phyloP scores from a whole-genome alignment of 129 eudicot species.

The Deinandra increscens region DNA sequence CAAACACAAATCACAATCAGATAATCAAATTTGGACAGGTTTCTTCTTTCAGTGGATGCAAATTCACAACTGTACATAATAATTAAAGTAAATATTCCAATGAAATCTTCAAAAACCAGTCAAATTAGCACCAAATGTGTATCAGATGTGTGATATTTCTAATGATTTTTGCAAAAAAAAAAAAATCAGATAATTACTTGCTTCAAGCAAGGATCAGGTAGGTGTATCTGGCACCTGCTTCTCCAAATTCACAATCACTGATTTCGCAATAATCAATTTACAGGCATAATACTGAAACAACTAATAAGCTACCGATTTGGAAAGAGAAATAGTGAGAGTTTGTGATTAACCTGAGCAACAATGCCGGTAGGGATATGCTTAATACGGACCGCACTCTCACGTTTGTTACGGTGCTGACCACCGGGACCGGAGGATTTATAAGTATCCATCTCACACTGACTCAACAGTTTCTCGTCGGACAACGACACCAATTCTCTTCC shows the following conservation, averaged over 20 bases:
- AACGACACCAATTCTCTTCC: slow-evolving; percentile 52
- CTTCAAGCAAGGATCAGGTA: too few relatives aligned
- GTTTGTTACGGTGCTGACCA: slow-evolving; percentile 89
- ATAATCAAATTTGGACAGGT: neutral
- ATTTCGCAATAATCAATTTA: neutral
- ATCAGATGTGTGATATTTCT: too few relatives aligned
- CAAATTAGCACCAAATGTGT: neutral
- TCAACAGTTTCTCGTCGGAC: slow-evolving; percentile 72
- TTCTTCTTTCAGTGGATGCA: neutral
- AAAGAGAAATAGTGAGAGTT: neutral
- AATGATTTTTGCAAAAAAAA: too few relatives aligned
- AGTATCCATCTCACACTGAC: slow-evolving; percentile 78
- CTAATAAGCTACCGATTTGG: neutral
- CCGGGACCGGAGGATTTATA: slow-evolving; percentile 91
- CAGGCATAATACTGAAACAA: neutral
- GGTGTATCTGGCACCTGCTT: neutral
- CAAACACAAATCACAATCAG: neutral
- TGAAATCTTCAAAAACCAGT: slow-evolving; percentile 3
- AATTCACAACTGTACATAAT: neutral
- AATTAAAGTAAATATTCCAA: neutral
- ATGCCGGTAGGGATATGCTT: slow-evolving; percentile 95
- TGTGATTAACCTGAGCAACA: slow-evolving; percentile 67
- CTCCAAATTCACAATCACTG: slow-evolving; percentile 8
- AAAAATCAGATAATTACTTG: too few relatives aligned
- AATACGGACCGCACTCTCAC: slow-evolving; percentile 83